Percentiles rank a stretch among this genome's conserved stretches.
Evolutionary conservation across 2,329 filamentous ascomycete species (phyloP).

Genomic region (Pyrenophora tritici-repentis): DNA sequence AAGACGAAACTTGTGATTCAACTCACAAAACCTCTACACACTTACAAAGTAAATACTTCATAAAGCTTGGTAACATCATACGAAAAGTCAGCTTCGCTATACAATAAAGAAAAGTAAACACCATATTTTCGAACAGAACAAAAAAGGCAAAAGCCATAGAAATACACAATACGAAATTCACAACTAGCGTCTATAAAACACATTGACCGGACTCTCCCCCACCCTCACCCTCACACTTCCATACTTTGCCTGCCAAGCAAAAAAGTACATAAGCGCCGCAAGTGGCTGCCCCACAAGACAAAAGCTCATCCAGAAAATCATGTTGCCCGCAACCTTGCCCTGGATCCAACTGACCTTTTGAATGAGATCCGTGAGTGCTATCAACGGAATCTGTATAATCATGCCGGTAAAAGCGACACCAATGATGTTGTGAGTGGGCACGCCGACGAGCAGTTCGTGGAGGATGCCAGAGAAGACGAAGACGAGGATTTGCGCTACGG

Average conservation of each 20-base stretch:
- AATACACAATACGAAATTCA: not conserved
- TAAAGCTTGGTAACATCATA: not conserved
- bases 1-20: not conserved
- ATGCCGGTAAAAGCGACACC: constrained; percentile 93
- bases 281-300: constrained; percentile 94
- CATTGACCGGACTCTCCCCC: constrained; percentile 28
- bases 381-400: constrained; percentile 89
- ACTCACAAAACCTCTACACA: not conserved
- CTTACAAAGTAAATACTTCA: not conserved
- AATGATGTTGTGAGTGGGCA: constrained; percentile 92
- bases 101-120: no score
- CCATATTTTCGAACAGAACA: no score
- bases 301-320: constrained; percentile 95
- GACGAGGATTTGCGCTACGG: constrained; percentile 75
- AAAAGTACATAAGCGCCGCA: constrained; percentile 92
- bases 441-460: constrained; percentile 89
- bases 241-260: constrained; percentile 98
- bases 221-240: constrained; percentile 68
- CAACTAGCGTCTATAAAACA: constrained; percentile 27
- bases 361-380: constrained; percentile 76
- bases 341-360: constrained; percentile 77
- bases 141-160: not conserved
- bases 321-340: constrained; percentile 83
- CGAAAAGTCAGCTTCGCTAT: not conserved
- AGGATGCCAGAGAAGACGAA: constrained; percentile 88